Evolutionary conservation across 2,329 filamentous ascomycete species (phyloP), one percentile per base, ranked within the genome.

Genomic region (Neurospora crassa): DNA sequence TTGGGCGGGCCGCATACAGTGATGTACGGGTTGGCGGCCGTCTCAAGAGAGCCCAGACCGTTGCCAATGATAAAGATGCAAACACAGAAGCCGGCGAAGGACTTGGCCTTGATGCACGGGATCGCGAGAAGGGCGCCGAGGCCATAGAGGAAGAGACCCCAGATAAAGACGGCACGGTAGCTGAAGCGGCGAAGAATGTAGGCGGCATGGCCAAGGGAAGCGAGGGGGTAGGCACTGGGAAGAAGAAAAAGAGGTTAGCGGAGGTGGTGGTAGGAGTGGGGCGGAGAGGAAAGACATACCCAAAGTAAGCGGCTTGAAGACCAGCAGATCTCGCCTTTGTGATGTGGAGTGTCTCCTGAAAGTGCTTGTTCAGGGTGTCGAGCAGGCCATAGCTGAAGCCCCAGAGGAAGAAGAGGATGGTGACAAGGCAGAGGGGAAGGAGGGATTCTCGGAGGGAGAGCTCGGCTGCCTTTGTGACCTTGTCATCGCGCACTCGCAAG

Each of bases 1-100:
- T 87, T 86, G 8, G 91, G 90, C 3, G 91, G 92, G 68, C 84
- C 83, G 74, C 84, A 85, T 29, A 85, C 78, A 45, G 89, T 88
- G 74, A 92, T 89, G 80, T 91, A 93, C 0, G 91, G 90, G 79
- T 94, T 92, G 6, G 92, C 92, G 1, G 91, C 90, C 0, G 91
- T 93, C 81, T 94, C 92, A 20, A 94, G 87, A 0, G 91, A 91
- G 1, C 89, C 89, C 0, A 94, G 84, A 5, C 91, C 91, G 71
- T 89, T 90, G 40, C 91, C 92, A 72, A 93, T 90, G 73, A 94
- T 87, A 79, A 94, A 92, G 75, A 92, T 89, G 75, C 84, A 86
- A 43, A 86, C 87, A 76, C 91, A 93, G 81, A 94, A 94, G 10
- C 91, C 92, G 37, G 85, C 88, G 77, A 94, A 94, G 18, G 88